phyloP scores from a whole-genome alignment of 306 rosid genomes.

The Inga laurina region DNA sequence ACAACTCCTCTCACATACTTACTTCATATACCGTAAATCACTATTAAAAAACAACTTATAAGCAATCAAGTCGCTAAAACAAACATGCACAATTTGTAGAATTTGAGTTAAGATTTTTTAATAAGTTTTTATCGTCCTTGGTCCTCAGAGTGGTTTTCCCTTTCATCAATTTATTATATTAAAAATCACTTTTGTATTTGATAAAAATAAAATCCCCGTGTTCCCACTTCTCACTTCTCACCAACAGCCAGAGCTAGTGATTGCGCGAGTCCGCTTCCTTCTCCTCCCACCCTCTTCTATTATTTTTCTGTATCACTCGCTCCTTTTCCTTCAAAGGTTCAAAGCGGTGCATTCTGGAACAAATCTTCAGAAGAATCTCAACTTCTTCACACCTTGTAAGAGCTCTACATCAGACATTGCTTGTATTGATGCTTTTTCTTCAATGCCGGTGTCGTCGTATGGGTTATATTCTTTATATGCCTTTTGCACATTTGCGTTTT shows the following conservation, averaged over 20 bases:
- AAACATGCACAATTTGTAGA: no score
- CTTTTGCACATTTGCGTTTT: slow-evolving; percentile 26
- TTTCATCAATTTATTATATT: no score
- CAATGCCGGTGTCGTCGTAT: slow-evolving; percentile 13
- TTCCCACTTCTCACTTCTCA: not conserved
- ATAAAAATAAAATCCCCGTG: no score
- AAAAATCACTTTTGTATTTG: no score
- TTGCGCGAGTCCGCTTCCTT: not conserved
- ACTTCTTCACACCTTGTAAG: slow-evolving; percentile 31
- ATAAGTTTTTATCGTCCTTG: no score
- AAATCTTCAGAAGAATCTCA: slow-evolving; percentile 26
- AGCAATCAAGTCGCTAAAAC: no score
- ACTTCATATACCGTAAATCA: no score
- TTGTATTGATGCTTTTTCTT: slow-evolving; percentile 20
- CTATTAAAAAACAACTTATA: no score
- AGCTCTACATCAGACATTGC: not conserved
- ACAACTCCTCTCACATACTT: no score
- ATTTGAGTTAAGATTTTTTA: no score
- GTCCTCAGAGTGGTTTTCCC: no score
- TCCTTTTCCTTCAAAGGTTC: not conserved
- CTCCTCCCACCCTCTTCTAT: not conserved
- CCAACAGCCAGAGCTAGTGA: not conserved
- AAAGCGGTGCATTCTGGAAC: slow-evolving; percentile 13
- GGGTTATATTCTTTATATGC: slow-evolving; percentile 14
- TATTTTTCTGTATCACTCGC: not conserved